A percentile compares a stretch with the other conserved stretches of the same genome.
phyloP scores from a whole-genome alignment of 2,329 filamentous ascomycete genomes.

The Talaromyces sp. region DNA sequence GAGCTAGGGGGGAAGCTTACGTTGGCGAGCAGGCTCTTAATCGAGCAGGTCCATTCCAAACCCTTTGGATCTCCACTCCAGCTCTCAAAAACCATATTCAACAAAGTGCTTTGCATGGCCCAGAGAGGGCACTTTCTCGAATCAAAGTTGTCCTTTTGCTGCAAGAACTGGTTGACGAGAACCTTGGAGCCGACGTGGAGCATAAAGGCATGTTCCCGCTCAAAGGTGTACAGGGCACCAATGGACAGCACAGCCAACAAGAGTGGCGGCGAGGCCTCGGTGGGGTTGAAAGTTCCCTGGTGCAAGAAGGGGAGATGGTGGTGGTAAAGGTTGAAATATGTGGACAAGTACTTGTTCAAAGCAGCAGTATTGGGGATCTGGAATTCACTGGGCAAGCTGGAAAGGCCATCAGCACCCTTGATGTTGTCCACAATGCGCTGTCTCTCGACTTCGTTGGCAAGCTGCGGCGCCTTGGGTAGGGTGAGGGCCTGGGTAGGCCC shows the following conservation, averaged over 20 bases:
- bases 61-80: slow-evolving; percentile 98
- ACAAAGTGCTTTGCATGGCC: slow-evolving; percentile 94
- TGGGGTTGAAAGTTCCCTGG: slow-evolving; percentile 80
- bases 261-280: slow-evolving; percentile 72
- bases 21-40: slow-evolving; percentile 95
- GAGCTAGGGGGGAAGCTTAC: slow-evolving; percentile 26
- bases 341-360: slow-evolving; percentile 86
- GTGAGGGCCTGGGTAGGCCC: slow-evolving; percentile 61
- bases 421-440: slow-evolving; percentile 82
- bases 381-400: slow-evolving; percentile 81
- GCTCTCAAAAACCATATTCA: slow-evolving; percentile 99
- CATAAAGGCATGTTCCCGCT: slow-evolving; percentile 94
- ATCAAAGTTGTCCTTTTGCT: slow-evolving; percentile 98
- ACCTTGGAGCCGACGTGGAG: slow-evolving; percentile 97
- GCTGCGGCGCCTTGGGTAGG: slow-evolving; percentile 68
- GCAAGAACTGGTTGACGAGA: slow-evolving; percentile 90
- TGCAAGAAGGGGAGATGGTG: slow-evolving; percentile 95
- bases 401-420: slow-evolving; percentile 71
- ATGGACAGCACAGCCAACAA: slow-evolving; percentile 89
- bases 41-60: slow-evolving; percentile 96
- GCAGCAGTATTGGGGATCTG: slow-evolving; percentile 74
- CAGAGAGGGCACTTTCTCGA: slow-evolving; percentile 94
- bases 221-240: slow-evolving; percentile 91
- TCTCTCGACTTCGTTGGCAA: slow-evolving; percentile 78
- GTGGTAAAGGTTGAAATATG: slow-evolving; percentile 96